Percentiles rank a stretch among this genome's conserved stretches.
These are phyloP conservation scores for Coniochaeta prunicola DNA, from an alignment of 2,329 filamentous ascomycete species.

Conservation along the genomic window DNA sequence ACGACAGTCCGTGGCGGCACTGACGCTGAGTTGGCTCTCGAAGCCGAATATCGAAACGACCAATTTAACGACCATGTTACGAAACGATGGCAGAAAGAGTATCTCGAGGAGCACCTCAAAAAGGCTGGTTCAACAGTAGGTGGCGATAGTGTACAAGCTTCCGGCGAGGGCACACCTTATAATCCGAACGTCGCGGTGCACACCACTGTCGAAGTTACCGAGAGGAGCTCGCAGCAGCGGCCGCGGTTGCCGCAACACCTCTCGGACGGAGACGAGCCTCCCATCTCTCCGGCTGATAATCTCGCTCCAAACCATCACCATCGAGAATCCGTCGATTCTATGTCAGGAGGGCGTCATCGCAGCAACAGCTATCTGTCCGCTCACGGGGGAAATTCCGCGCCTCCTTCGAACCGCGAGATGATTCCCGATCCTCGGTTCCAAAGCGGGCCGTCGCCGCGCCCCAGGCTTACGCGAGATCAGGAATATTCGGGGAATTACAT, in stretches of 20 bases:
- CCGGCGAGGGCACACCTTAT: background rate
- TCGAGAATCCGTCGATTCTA: background rate
- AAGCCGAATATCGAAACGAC: constrained; percentile 3
- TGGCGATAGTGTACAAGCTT: background rate
- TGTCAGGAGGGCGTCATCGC: background rate
- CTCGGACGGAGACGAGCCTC: background rate
- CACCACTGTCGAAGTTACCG: background rate
- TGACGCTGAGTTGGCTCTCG: constrained; percentile 4
- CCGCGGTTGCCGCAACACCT: background rate
- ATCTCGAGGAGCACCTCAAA: background rate
- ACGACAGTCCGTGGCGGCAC: background rate
- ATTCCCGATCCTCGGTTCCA: background rate
- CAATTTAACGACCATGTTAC: background rate
- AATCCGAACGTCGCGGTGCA: background rate
- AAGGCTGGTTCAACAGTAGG: background rate
- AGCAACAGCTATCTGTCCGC: background rate
- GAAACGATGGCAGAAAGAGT: background rate
- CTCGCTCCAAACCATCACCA: background rate
- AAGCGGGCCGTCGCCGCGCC: background rate
- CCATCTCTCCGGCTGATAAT: background rate
- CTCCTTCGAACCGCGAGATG: background rate
- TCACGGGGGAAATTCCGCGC: background rate
- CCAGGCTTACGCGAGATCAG: background rate
- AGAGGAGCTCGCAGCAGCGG: background rate
- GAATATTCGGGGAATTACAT: background rate